A percentile compares a stretch with the other conserved stretches of the same genome.
Conservation (phyloP, 768 basidiomycete genomes). For the Lanmaoa pseudosensibilis region DNA sequence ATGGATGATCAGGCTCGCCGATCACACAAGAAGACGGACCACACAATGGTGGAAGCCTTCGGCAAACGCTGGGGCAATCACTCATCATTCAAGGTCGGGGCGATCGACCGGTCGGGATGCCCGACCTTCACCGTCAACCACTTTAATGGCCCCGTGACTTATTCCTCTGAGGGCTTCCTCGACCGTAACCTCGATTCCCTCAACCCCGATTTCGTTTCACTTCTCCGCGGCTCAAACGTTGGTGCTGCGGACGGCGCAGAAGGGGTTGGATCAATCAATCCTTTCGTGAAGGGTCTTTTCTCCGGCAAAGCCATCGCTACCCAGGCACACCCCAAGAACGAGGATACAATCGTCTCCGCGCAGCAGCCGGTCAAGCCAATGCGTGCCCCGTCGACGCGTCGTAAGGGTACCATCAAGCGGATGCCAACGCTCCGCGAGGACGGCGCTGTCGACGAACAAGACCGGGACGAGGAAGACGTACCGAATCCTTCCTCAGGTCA, state of each 20-base stretch:
- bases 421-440: constrained; percentile 37
- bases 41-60: constrained; percentile 93
- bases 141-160: constrained; percentile 88
- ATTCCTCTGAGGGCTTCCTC: constrained; percentile 88
- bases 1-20: constrained; percentile 95
- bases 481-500: constrained; percentile 33
- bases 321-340: constrained; percentile 86
- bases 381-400: constrained; percentile 85
- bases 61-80: constrained; percentile 94
- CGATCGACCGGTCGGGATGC: constrained; percentile 71
- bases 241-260: constrained; percentile 50
- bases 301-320: constrained; percentile 87
- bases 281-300: constrained; percentile 90
- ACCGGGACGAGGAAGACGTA: constrained; percentile 47
- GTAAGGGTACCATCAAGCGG: constrained; percentile 72
- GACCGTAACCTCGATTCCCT: constrained; percentile 86
- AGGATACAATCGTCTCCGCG: constrained; percentile 93
- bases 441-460: constrained; percentile 40
- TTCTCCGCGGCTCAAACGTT: constrained; percentile 64
- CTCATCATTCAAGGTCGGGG: constrained; percentile 82
- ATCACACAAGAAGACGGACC: constrained; percentile 86
- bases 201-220: constrained; percentile 89
- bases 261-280: constrained; percentile 78
- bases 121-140: constrained; percentile 91
- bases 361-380: constrained; percentile 94